Evolutionary conservation across 1,284 basidiomycete genomes (phyloP), one percentile per base, ranked within the genome.

Genomic region (Serendipita sp.): DNA sequence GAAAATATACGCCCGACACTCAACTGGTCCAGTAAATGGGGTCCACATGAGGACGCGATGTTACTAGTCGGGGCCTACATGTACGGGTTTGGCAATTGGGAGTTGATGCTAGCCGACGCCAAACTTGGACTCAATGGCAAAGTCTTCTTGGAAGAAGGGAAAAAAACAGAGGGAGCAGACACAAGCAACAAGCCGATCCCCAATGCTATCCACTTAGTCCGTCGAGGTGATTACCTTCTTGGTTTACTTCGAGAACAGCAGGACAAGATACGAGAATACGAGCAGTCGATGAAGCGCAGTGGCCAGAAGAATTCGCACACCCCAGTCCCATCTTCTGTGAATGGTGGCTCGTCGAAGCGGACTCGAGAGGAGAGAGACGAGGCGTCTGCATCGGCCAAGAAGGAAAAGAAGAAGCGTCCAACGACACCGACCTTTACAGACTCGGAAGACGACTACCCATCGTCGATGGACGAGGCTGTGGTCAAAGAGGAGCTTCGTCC

Each of bases 11-110:
- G 95, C 65, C 88, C 92, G 34, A 96, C 93, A 2, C 82, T 93
- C 66, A 94, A 94, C 70, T 99, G 95, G 94, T 91, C 90, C 50
- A 92, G 92, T 64, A 87, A 91, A 44, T 99, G 96, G 96, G 85
- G 83, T n/a, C 82, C 86, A 35, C 83, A 85, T 65, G 93, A 99
- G 67, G 96, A 99, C 73, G 87, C 93, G 1, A 91, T 92, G 82
- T 80, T 99, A 12, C 81, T 99, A 29, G 85, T 98, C 61, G 96
- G 96, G 34, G 91, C 96, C 17, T 98, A 83, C 79, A 73, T 88
- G 60, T 89, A 99, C 69, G 96, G 96, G 29, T 96, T 99, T 71
- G 94, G 94, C 17, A 91, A 89, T 68, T 99, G 96, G 96, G 96
- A 99, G 71, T 80, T 83, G 50, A 98, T 99, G 78, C 83, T 88